phyloP scores from a whole-genome alignment of 139 green algal genomes.

The Nannochloris sp. region DNA sequence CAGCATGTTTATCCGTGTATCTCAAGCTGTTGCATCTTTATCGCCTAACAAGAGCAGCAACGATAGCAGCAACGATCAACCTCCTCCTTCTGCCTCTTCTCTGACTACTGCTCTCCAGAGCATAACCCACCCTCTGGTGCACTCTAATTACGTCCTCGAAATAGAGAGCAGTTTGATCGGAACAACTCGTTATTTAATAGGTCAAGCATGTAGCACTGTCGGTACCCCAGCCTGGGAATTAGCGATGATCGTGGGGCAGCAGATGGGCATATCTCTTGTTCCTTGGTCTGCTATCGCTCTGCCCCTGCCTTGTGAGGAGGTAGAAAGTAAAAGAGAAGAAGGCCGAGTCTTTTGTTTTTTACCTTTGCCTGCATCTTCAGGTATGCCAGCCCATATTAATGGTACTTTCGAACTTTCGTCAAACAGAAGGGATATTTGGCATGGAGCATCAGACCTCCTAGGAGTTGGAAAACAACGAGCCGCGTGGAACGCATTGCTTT shows the following conservation, averaged over 20 bases:
- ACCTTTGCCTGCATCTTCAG: constrained; percentile 48
- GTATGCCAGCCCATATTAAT: constrained; percentile 67
- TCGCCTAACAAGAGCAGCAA: neutral
- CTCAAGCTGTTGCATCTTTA: constrained; percentile 12
- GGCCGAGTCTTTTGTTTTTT: constrained; percentile 64
- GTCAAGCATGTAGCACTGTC: neutral
- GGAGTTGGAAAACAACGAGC: constrained; percentile 47
- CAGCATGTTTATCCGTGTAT: constrained; percentile 26
- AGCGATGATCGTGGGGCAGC: constrained; percentile 21
- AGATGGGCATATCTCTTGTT: constrained; percentile 48
- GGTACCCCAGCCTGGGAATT: constrained; percentile 10
- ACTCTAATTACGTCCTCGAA: neutral
- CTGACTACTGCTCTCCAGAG: neutral
- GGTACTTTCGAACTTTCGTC: constrained; percentile 55
- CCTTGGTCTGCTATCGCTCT: constrained; percentile 56
- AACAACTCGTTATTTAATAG: neutral
- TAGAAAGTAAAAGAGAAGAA: too few species aligned
- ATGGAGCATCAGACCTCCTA: constrained; percentile 58
- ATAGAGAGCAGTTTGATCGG: neutral
- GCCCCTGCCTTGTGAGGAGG: neutral
- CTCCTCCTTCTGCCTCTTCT: too few species aligned
- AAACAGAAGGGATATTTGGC: constrained; percentile 55
- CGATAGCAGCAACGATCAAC: neutral
- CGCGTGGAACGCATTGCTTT: constrained; percentile 59
- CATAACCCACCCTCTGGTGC: neutral